Base-by-base conservation (phyloP, 1,139 yeast genomes). In the Debaryomycetaceae sp. region DNA sequence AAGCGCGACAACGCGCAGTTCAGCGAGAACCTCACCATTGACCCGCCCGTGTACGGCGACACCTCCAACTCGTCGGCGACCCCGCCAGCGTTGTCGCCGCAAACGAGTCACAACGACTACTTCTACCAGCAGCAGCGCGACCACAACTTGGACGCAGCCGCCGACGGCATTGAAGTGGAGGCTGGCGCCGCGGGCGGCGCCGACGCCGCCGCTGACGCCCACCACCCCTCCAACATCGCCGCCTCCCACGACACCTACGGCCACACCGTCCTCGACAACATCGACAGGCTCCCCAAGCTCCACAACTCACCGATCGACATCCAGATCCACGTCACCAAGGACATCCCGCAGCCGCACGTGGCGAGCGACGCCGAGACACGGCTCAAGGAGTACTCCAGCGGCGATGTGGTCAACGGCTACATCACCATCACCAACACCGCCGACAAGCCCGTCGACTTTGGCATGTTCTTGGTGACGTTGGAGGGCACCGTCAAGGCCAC, bases 1-100 rank as follows among this genome's bases (percentile, higher is more conserved):
- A 70, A 69, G 36, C 46, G 80, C 34, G 69, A 66, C 38, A 69
- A 64, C 35, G 44, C 45, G 23, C 73, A 68, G 41, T 67, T 67
- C 36, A 51, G 46, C 32, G 74, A 67, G 37, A 57, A 62, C 35
- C 46, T 59, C 15, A 43, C 52, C 13, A 56, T 56, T 0, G 39
- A 45, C 7, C 74, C 75, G 2, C 75, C 75, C 1, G 49, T 40
- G 3, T 67, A 67, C 39, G 68, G 64, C 3, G 71, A 61, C 30
- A 46, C 56, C 4, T 25, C 43, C 3, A 53, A 56, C 33, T 48
- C 62, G 2, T 47, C 58, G 5, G 49, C 60, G 8, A 48, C 61
- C 1, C 61, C 61, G 2, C 49, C 56, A 5, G 36, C 43, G 3
- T 29, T 48, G 27, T 38, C 58, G 2, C 51, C 58, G 8, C 24